Percentiles rank a stretch among this genome's conserved stretches.
phyloP scores from a whole-genome alignment of 306 rosid genomes.

The Sicyos edulis region DNA sequence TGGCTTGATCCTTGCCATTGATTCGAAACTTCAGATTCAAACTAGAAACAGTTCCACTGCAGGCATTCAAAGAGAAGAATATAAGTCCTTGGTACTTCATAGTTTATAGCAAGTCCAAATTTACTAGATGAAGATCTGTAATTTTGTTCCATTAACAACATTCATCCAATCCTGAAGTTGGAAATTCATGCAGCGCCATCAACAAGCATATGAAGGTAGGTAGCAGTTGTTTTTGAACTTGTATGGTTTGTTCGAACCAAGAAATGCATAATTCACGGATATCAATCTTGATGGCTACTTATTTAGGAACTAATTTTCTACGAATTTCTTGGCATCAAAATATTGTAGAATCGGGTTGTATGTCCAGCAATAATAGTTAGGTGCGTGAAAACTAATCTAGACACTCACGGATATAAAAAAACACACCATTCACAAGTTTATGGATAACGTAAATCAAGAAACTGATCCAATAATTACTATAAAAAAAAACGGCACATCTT shows the following conservation, averaged over 20 bases:
- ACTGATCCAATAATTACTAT: not conserved
- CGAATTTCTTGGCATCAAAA: too few species aligned
- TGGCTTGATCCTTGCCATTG: slow-evolving; percentile 68
- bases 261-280: not conserved
- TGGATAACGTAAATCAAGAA: slow-evolving; percentile 10
- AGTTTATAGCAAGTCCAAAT: slow-evolving; percentile 1
- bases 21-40: slow-evolving; percentile 28
- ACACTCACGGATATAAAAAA: too few species aligned
- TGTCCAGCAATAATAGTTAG: too few species aligned
- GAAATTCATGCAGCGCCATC: not conserved
- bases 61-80: slow-evolving; percentile 11
- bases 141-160: not conserved
- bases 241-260: not conserved
- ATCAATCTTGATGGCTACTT: too few species aligned
- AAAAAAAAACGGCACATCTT: not conserved
- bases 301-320: too few species aligned
- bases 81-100: not conserved
- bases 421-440: not conserved
- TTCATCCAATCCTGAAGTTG: not conserved
- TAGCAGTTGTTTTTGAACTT: not conserved
- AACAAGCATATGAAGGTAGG: slow-evolving; percentile 2
- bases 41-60: slow-evolving; percentile 11
- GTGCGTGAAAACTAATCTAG: too few species aligned
- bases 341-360: too few species aligned
- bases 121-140: not conserved